A percentile compares a stretch with the other conserved stretches of the same genome.
phyloP scores from a whole-genome alignment of 768 basidiomycete species.

The Pisolithus marmoratus region DNA sequence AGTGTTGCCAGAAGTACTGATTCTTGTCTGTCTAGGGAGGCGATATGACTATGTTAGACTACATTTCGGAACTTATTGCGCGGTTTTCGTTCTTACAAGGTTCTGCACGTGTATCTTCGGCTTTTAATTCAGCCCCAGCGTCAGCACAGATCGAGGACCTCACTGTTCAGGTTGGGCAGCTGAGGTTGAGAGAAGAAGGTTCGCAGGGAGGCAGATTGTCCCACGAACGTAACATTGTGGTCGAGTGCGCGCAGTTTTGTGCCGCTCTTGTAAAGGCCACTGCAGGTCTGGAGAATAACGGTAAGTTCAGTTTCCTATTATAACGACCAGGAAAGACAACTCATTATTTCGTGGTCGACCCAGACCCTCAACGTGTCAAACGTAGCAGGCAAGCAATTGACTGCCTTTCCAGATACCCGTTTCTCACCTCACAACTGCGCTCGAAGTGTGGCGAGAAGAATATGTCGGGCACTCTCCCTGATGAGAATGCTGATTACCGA shows the following conservation, averaged over 20 bases:
- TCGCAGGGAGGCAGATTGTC: background rate
- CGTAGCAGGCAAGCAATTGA: conserved; percentile 15
- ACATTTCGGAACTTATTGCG: conserved; percentile 38
- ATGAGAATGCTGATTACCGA: conserved; percentile 10
- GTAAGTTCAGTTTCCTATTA: conserved; percentile 4
- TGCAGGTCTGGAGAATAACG: conserved; percentile 24
- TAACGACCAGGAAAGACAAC: background rate
- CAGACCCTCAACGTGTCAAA: conserved; percentile 14
- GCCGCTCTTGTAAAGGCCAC: conserved; percentile 41
- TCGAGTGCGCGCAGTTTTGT: conserved; percentile 38
- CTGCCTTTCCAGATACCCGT: conserved; percentile 16
- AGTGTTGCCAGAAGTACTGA: background rate
- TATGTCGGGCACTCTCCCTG: background rate
- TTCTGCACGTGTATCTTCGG: background rate
- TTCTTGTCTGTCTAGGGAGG: conserved; percentile 33
- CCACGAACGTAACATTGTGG: conserved; percentile 8
- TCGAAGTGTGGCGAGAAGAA: background rate
- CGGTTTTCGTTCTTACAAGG: background rate
- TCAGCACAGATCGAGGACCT: conserved; percentile 15
- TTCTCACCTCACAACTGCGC: conserved; percentile 10
- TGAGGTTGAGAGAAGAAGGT: conserved; percentile 13
- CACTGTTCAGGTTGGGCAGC: conserved; percentile 9
- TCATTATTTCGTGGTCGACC: background rate
- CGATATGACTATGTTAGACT: conserved; percentile 42
- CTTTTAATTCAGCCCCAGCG: background rate